These are phyloP conservation scores for Hypoxylon rickii DNA, from an alignment of 495 filamentous ascomycete species.

Conservation along the genomic window DNA sequence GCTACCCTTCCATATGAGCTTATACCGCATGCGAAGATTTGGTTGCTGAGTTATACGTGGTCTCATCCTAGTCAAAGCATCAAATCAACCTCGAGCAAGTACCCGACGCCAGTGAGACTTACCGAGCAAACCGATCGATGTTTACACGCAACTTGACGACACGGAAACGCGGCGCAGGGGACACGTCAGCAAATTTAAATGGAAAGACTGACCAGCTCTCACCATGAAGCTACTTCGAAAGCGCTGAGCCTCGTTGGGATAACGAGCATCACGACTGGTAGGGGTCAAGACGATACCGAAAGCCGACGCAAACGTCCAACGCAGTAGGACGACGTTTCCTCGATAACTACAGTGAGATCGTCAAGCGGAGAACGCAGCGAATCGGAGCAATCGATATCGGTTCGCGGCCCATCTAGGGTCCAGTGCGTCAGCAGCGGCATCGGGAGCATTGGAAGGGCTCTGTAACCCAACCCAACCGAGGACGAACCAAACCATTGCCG, in stretches of 20 bases:
- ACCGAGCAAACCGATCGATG: not conserved
- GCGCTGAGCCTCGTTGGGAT: not conserved
- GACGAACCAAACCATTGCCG: too few species aligned
- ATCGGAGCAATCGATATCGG: not conserved
- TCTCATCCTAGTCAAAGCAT: not conserved
- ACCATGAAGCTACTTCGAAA: not conserved
- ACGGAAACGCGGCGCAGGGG: not conserved
- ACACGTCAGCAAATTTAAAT: not conserved
- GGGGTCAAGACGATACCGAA: not conserved
- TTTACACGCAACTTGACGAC: not conserved
- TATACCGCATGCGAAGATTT: slow-evolving; percentile 4
- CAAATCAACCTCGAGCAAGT: slow-evolving; percentile 4
- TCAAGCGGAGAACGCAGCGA: not conserved
- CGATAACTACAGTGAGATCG: not conserved
- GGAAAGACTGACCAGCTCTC: not conserved
- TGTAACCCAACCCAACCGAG: too few species aligned
- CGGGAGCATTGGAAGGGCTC: too few species aligned
- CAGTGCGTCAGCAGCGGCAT: not conserved
- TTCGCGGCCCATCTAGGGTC: not conserved
- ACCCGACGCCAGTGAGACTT: not conserved
- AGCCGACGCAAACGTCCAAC: slow-evolving; percentile 1
- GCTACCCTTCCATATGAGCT: too few species aligned
- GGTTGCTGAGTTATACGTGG: too few species aligned
- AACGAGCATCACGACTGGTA: not conserved
- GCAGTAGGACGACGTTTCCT: not conserved